phyloP scores from a whole-genome alignment of 345 rosid species.

The rapeseed (Brassica napus) region Da-Ae NC_063450.1:1163501-1164000 shows the following conservation, averaged over 20 bases:
- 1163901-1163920: background rate
- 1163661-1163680: constrained; percentile 59
- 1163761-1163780: constrained; percentile 53
- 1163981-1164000: constrained; percentile 26
- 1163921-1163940: background rate
- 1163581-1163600: constrained; percentile 1
- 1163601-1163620: background rate
- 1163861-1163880: constrained; percentile 59
- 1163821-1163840: constrained; percentile 53
- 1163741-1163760: constrained; percentile 63
- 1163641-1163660: constrained; percentile 71
- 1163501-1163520: constrained; percentile 60
- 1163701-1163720: constrained; percentile 60
- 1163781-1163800: constrained; percentile 42
- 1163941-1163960: constrained; percentile 22
- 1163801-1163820: constrained; percentile 43
- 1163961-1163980: constrained; percentile 14
- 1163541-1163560: constrained; percentile 44
- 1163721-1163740: constrained; percentile 49
- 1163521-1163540: constrained; percentile 78
- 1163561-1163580: constrained; percentile 7
- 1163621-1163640: constrained; percentile 77
- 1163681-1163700: constrained; percentile 82
- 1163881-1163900: background rate
- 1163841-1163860: constrained; percentile 68